A percentile compares a stretch with the other conserved stretches of the same genome.
phyloP scores from a whole-genome alignment of 768 basidiomycete genomes.

The Sutorius australiensis region DNA sequence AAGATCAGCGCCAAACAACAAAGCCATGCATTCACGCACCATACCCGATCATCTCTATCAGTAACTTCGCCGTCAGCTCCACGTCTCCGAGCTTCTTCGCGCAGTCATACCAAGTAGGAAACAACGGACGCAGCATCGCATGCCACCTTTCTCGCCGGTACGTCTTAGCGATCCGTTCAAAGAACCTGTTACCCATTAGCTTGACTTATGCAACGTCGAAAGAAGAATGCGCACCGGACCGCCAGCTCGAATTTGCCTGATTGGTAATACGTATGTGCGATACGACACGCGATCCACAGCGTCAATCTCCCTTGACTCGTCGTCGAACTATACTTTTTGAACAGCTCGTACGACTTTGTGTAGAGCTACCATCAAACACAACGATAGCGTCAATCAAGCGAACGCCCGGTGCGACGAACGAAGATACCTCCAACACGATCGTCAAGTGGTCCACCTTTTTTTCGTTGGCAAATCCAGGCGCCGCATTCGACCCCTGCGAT shows the following conservation, averaged over 20 bases:
- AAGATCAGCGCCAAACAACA: background rate
- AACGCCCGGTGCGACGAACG: background rate
- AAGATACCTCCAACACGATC: constrained; percentile 72
- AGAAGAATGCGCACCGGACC: constrained; percentile 50
- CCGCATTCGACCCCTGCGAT: constrained; percentile 36
- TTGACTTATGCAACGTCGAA: background rate
- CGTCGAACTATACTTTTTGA: constrained; percentile 68
- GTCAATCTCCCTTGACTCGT: constrained; percentile 73
- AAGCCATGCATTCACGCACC: constrained; percentile 40
- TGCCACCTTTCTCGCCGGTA: constrained; percentile 87
- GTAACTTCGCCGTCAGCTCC: constrained; percentile 68
- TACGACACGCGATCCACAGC: constrained; percentile 86
- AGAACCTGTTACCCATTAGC: constrained; percentile 54
- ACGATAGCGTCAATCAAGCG: background rate
- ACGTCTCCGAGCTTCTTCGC: constrained; percentile 75
- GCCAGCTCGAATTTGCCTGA: constrained; percentile 85
- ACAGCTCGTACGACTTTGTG: constrained; percentile 90
- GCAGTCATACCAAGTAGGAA: constrained; percentile 79
- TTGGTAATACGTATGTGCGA: constrained; percentile 81
- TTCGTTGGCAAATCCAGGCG: constrained; percentile 83
- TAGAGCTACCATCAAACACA: constrained; percentile 56
- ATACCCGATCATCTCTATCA: constrained; percentile 80
- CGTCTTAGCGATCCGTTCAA: constrained; percentile 85
- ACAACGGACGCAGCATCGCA: constrained; percentile 66
- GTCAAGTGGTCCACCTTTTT: constrained; percentile 87